Conservation (phyloP, 768 basidiomycete species). For the Russula compacta region DNA sequence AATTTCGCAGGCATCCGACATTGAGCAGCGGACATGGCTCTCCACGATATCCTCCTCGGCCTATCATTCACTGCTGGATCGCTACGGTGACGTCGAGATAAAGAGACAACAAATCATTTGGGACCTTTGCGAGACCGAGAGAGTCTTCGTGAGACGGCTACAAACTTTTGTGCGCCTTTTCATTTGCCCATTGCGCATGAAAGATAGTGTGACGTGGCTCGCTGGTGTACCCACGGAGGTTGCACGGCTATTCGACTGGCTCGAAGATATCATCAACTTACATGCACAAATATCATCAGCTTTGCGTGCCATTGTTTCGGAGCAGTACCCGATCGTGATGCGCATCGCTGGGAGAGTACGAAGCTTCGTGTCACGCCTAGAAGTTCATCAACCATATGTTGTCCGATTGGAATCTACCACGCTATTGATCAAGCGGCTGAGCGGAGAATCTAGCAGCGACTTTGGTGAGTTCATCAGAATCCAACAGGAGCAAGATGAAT, state of each 20-base stretch:
- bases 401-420: conserved; percentile 58
- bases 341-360: conserved; percentile 51
- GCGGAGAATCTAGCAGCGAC: conserved; percentile 46
- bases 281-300: conserved; percentile 54
- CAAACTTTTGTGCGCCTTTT: conserved; percentile 62
- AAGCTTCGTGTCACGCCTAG: conserved; percentile 54
- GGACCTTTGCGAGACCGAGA: conserved; percentile 62
- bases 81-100: conserved; percentile 43
- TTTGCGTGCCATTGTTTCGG: conserved; percentile 35
- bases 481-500: conserved; percentile 45
- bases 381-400: conserved; percentile 84
- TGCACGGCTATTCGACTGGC: conserved; percentile 72
- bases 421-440: conserved; percentile 41
- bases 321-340: conserved; percentile 37
- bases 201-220: conserved; percentile 68
- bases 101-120: conserved; percentile 58
- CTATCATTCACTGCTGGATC: conserved; percentile 30
- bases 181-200: conserved; percentile 65
- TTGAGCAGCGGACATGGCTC: conserved; percentile 19
- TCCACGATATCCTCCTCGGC: conserved; percentile 20
- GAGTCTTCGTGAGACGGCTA: conserved; percentile 55
- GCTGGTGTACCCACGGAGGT: conserved; percentile 66
- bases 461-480: conserved; percentile 81
- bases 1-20: background rate
- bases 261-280: conserved; percentile 77